Base-by-base conservation (phyloP, 768 basidiomycete species). In the Hypsizygus marmoreus region DNA sequence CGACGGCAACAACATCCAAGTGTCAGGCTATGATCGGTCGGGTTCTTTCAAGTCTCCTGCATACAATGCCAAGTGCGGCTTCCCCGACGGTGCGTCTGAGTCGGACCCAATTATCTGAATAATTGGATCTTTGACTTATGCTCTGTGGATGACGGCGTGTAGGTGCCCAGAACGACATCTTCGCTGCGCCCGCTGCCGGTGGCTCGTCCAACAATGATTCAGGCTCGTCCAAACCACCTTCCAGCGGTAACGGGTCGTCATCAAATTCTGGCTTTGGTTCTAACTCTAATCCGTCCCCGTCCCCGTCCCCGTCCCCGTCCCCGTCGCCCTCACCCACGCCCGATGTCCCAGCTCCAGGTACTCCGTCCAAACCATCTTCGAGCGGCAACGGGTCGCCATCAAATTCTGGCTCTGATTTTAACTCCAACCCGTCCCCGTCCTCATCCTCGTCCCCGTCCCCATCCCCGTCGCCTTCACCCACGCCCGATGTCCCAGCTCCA, bases 41-140 rank as follows among this genome's bases (percentile, higher is more conserved):
- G 76, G 75, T 14, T 41, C 56, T 1, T 57, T 49, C n/a, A 76
- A 73, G 61, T 71, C 69, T 16, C 79, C 78, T 0, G 73, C 64
- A 7, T 81, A 81, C 51, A 81, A 79, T 49, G 45, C 47, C 30
- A 78, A 76, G 53, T 63, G 67, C 23, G 79, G 79, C 3, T 81
- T 77, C 48, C 13, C 56, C 1, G 71, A 77, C 49, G 77, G 78
- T n/a, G n/a, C n/a, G n/a, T n/a, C n/a, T n/a, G n/a, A n/a, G n/a
- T n/a, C n/a, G n/a, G n/a, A n/a, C n/a, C n/a, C n/a, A n/a, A n/a
- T n/a, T n/a, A n/a, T n/a, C n/a, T n/a, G n/a, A n/a, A n/a, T 75
- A 41, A 47, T 69, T 62, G 6, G 12, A 25, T 19, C 8, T 43
- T 47, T 20, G 22, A 6, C 12, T 40, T 40, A 16, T 34, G 24